Conservation (phyloP, 805 yeast genomes). For the Zygosaccharomyces rouxii region DNA sequence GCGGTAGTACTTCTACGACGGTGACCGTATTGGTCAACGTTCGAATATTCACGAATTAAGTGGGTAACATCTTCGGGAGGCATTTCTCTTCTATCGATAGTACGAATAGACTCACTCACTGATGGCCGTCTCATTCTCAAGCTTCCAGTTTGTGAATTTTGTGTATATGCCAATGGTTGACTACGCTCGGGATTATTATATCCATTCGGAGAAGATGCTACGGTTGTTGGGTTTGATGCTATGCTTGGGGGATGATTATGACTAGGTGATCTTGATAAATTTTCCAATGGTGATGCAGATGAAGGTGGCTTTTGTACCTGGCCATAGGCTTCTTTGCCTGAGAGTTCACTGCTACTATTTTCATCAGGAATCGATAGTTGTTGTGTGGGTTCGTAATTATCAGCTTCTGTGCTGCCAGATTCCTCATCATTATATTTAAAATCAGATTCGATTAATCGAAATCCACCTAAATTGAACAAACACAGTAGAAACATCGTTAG, state of each 20-base stretch:
- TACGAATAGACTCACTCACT: slow-evolving; percentile 13
- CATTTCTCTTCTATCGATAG: slow-evolving; percentile 32
- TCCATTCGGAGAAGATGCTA: not conserved
- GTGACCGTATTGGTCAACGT: slow-evolving; percentile 34
- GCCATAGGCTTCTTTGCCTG: slow-evolving; percentile 1
- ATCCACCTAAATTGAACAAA: slow-evolving; percentile 75
- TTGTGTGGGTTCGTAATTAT: slow-evolving; percentile 5
- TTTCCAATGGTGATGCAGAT: not conserved
- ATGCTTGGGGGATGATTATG: not conserved
- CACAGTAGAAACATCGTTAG: slow-evolving; percentile 59
- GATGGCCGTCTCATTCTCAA: slow-evolving; percentile 8
- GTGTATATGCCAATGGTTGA: slow-evolving; percentile 27
- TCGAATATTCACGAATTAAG: slow-evolving; percentile 46
- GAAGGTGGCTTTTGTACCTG: not conserved
- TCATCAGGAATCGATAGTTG: slow-evolving; percentile 1
- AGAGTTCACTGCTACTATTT: slow-evolving; percentile 3
- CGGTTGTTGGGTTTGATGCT: not conserved
- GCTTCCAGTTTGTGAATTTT: slow-evolving; percentile 2
- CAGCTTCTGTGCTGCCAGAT: slow-evolving; percentile 12
- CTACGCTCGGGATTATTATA: slow-evolving; percentile 12
- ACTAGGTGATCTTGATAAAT: not conserved
- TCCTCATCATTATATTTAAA: slow-evolving; percentile 39
- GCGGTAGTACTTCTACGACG: slow-evolving; percentile 23
- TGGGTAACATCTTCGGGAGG: slow-evolving; percentile 44
- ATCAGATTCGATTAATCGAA: slow-evolving; percentile 65